These are phyloP conservation scores for Wickerhamomyces sp. DNA, from an alignment of 1,139 yeast species.

Conservation along the genomic window DNA sequence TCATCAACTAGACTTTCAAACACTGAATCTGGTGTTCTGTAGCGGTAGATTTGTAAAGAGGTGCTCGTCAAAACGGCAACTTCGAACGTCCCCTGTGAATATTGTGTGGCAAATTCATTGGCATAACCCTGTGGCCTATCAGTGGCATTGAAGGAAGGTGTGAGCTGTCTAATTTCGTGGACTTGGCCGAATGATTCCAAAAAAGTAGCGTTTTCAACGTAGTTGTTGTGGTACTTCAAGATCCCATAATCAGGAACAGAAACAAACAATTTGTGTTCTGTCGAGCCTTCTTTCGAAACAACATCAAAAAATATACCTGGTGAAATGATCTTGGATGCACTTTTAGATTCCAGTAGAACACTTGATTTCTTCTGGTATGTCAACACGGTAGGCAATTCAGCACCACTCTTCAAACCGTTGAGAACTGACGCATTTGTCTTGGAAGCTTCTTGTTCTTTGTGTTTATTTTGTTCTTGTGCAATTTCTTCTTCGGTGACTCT, in stretches of 20 bases:
- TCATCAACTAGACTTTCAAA: constrained; percentile 66
- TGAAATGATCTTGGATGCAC: constrained; percentile 52
- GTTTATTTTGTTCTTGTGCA: constrained; percentile 35
- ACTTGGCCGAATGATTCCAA: constrained; percentile 59
- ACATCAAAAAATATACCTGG: constrained; percentile 78
- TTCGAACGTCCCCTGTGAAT: constrained; percentile 54
- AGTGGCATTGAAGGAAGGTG: constrained; percentile 69
- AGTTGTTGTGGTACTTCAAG: constrained; percentile 61
- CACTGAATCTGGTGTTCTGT: constrained; percentile 74
- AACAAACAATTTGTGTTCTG: constrained; percentile 48
- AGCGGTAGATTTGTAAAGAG: constrained; percentile 72
- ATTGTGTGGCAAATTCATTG: constrained; percentile 82
- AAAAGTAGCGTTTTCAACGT: constrained; percentile 80
- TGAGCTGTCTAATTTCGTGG: constrained; percentile 67
- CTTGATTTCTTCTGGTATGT: constrained; percentile 38
- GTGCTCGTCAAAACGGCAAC: constrained; percentile 79
- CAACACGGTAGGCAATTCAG: constrained; percentile 25
- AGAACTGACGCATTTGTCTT: constrained; percentile 25
- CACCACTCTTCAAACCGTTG: constrained; percentile 6
- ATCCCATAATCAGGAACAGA: constrained; percentile 83
- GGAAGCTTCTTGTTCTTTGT: constrained; percentile 32
- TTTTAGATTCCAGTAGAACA: constrained; percentile 34
- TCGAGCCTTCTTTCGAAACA: constrained; percentile 26
- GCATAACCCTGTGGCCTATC: constrained; percentile 73
- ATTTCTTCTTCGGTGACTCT: constrained; percentile 54